A percentile compares a stretch with the other conserved stretches of the same genome.
Conservation (phyloP, 176 grass and related monocot species). For the Phoenix roebelenii region DNA sequence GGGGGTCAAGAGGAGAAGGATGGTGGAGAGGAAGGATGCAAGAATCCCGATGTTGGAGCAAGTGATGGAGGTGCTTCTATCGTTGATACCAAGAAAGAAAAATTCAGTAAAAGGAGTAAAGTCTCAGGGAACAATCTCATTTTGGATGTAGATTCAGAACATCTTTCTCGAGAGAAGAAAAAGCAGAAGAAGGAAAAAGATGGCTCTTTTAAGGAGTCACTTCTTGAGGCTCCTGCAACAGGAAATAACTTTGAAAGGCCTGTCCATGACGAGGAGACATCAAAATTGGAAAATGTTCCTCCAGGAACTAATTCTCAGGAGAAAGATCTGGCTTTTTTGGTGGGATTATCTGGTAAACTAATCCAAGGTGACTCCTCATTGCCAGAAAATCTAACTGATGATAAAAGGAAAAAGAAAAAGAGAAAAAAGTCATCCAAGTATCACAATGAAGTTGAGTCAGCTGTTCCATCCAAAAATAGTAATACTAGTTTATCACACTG, state of each 20-base stretch:
- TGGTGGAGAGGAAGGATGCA: conserved; percentile 15
- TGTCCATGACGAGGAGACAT: conserved; percentile 7
- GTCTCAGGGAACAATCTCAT: conserved; percentile 2
- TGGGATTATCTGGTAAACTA: conserved; percentile 5
- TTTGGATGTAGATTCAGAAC: conserved; percentile 1
- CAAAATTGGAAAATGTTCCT: conserved; percentile 8
- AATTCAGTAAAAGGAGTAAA: conserved; percentile 15
- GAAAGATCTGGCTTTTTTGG: not conserved
- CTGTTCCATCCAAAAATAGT: conserved; percentile 11
- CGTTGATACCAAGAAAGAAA: conserved; percentile 16
- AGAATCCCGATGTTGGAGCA: conserved; percentile 14
- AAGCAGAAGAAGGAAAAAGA: conserved; percentile 35
- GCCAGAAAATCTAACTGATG: conserved; percentile 18
- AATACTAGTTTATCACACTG: not conserved
- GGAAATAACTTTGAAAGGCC: conserved; percentile 7
- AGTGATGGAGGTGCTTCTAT: conserved; percentile 9
- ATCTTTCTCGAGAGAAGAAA: conserved; percentile 35
- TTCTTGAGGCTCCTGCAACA: conserved; percentile 16
- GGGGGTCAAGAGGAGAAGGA: conserved; percentile 19
- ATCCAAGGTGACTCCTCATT: not conserved
- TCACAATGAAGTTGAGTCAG: conserved; percentile 26
- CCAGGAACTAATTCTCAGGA: not conserved
- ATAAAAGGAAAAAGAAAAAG: conserved; percentile 55
- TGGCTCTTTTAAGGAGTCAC: conserved; percentile 21
- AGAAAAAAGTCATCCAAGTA: conserved; percentile 23